A percentile compares a stretch with the other conserved stretches of the same genome.
Conservation (phyloP, 2,329 filamentous ascomycete species). For the Ophiostoma pallidulum region DNA sequence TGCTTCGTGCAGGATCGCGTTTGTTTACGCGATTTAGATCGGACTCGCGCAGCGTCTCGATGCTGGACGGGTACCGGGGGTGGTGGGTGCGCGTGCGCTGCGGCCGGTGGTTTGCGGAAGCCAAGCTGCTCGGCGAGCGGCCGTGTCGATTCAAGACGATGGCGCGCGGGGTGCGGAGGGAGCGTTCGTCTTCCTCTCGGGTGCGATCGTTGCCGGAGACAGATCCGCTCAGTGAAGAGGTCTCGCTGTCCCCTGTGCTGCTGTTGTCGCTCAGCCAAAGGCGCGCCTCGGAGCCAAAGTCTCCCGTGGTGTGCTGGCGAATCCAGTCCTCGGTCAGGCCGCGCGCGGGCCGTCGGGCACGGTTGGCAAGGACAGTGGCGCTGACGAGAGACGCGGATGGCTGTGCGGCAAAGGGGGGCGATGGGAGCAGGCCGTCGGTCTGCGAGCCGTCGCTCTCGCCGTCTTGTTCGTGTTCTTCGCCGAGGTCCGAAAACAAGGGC, state of each 20-base stretch:
- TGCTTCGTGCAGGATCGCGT: neutral
- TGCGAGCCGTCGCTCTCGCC: constrained; percentile 14
- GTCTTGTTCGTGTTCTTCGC: constrained; percentile 27
- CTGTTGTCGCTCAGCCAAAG: constrained; percentile 82
- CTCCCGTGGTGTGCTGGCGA: constrained; percentile 67
- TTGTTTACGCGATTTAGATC: constrained; percentile 19
- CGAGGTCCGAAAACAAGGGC: constrained; percentile 32
- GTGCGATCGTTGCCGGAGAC: constrained; percentile 44
- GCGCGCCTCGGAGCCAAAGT: constrained; percentile 58
- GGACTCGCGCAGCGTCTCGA: constrained; percentile 44
- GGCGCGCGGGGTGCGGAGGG: constrained; percentile 12
- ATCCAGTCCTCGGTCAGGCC: constrained; percentile 80
- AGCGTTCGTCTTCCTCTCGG: constrained; percentile 20
- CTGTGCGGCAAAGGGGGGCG: constrained; percentile 12
- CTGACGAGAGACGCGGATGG: constrained; percentile 31
- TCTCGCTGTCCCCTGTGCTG: constrained; percentile 61
- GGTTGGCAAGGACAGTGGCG: constrained; percentile 54
- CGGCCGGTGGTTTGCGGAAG: neutral
- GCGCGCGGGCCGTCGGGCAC: constrained; percentile 47
- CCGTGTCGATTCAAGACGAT: neutral
- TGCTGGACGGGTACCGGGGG: constrained; percentile 42
- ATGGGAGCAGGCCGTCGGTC: constrained; percentile 16
- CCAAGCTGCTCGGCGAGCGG: neutral
- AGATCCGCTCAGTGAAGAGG: constrained; percentile 64
- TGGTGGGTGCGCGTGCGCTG: constrained; percentile 25